Evolutionary conservation across 2,329 filamentous ascomycete species (phyloP).

Genomic region (Cladophialophora yegresii): DNA sequence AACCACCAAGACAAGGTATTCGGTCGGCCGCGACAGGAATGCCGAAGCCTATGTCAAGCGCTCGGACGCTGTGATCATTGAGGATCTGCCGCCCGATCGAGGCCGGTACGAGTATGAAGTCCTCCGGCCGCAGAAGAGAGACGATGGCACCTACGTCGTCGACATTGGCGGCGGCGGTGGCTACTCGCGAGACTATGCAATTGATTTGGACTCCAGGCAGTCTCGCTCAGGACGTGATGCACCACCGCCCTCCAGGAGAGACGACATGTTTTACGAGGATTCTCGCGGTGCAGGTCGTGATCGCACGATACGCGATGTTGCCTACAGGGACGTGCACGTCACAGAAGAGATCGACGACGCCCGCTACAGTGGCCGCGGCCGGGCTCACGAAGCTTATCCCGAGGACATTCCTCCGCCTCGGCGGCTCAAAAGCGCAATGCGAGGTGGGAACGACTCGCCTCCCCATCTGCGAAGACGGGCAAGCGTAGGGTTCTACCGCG

Average conservation of each 20-base stretch:
- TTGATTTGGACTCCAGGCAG: conserved; percentile 13
- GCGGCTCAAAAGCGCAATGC: conserved; percentile 24
- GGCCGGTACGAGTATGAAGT: conserved; percentile 31
- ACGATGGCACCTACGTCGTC: conserved; percentile 30
- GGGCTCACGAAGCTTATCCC: conserved; percentile 9
- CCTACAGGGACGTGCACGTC: conserved; percentile 30
- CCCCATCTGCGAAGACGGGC: conserved; percentile 19
- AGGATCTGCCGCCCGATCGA: conserved; percentile 16
- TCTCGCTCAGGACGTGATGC: conserved; percentile 15
- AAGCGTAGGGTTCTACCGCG: conserved; percentile 31
- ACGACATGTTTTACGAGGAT: conserved; percentile 24
- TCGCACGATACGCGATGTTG: conserved; percentile 13
- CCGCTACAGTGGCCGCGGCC: conserved; percentile 19
- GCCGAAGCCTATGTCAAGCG: conserved; percentile 30
- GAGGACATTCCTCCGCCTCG: conserved; percentile 19
- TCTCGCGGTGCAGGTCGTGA: conserved; percentile 12
- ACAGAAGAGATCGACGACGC: conserved; percentile 31
- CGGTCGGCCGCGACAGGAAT: conserved; percentile 27
- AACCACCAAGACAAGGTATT: conserved; percentile 28
- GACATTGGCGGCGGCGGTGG: conserved; percentile 16
- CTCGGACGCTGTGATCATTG: conserved; percentile 24
- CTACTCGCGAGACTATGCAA: conserved; percentile 12
- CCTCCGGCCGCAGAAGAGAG: conserved; percentile 26
- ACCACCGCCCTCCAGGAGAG: neutral
- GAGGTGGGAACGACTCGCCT: conserved; percentile 24